Evolutionary conservation across 305 asterid genomes (phyloP), one percentile per base, ranked within the genome.

Genomic region (Solanum hybrid): DNA sequence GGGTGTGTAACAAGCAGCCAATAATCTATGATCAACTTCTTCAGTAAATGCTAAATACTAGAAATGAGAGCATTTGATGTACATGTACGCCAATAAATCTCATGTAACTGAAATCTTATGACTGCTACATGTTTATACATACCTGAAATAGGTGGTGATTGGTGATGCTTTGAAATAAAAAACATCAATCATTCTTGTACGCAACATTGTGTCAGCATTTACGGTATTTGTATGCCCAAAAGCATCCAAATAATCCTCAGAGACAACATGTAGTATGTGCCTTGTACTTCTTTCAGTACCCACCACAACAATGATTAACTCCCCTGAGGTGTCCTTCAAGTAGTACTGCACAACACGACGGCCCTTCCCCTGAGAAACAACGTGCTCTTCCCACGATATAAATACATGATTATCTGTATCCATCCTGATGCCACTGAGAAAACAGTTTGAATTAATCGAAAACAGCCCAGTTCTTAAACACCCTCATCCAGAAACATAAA

Each of bases 271-370:
- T 31, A 76, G 42, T 89, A 94, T 92, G 89, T 92, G 95, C 18
- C 90, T 90, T 24, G 33, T 1, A 86, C 93, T 90, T 90, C 67
- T 51, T 51, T 51, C n/a, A 16, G 67, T 51, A 51, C 67, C 67
- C 67, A 51, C 67, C 67, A 51, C 67, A 51, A 1, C 67, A 51
- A 16, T n/a, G 67, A 51, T 51, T 1, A 16, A 91, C 87, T 90
- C 77, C 81, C 88, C 92, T 11, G 89, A 71, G 8, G 89, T 31
- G 82, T 93, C 94, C 92, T 51, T 90, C 29, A 94, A 40, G 88
- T 69, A 26, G 89, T 81, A 94, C 89, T 95, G 96, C 86, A 94
- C 90, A 29, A 93, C 12, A 6, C 94, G 92, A n/a, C 74, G 3
- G 29, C 3, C 74, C 74, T 22, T 67, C 74, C 29, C 74, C 20